Conservation (phyloP, 352 stramenopile genomes). For the Globisporangium ultimum region DNA sequence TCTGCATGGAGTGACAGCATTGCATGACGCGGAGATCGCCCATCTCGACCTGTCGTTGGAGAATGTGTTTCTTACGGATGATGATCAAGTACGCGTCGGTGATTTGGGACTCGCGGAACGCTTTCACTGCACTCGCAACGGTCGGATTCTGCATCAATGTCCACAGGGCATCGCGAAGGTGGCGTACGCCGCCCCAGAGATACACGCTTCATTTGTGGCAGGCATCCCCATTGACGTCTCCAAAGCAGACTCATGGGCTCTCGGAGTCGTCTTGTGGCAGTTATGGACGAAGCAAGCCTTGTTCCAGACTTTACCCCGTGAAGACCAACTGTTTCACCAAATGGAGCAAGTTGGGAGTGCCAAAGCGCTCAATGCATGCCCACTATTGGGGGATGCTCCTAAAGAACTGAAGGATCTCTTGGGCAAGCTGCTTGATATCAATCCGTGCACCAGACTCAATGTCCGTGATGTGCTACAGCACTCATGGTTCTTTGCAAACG, state of each 20-base stretch:
- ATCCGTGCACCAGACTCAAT: slow-evolving; percentile 42
- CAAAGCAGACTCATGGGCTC: slow-evolving; percentile 66
- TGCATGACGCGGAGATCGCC: slow-evolving; percentile 84
- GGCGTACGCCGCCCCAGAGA: slow-evolving; percentile 67
- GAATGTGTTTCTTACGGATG: slow-evolving; percentile 90
- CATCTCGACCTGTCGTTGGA: slow-evolving; percentile 95
- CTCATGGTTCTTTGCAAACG: slow-evolving; percentile 30
- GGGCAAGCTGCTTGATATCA: slow-evolving; percentile 41
- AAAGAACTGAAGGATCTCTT: slow-evolving; percentile 39
- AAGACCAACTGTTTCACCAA: slow-evolving; percentile 46
- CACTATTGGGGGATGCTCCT: slow-evolving; percentile 24
- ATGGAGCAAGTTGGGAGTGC: slow-evolving; percentile 30
- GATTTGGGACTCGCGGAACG: slow-evolving; percentile 88
- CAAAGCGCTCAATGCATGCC: slow-evolving; percentile 24
- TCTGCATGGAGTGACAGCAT: slow-evolving; percentile 78
- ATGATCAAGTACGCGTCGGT: slow-evolving; percentile 75
- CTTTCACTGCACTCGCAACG: slow-evolving; percentile 20
- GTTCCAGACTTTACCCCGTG: slow-evolving; percentile 29
- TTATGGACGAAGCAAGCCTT: slow-evolving; percentile 65
- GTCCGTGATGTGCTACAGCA: slow-evolving; percentile 49
- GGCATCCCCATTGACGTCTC: slow-evolving; percentile 34
- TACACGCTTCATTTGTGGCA: slow-evolving; percentile 20
- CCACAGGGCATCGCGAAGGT: slow-evolving; percentile 39
- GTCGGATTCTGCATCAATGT: slow-evolving; percentile 21
- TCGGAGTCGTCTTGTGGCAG: slow-evolving; percentile 69